Percentiles rank a stretch among this genome's conserved stretches.
phyloP scores from a whole-genome alignment of 352 stramenopile species.

The Phytophthora europaea region DNA sequence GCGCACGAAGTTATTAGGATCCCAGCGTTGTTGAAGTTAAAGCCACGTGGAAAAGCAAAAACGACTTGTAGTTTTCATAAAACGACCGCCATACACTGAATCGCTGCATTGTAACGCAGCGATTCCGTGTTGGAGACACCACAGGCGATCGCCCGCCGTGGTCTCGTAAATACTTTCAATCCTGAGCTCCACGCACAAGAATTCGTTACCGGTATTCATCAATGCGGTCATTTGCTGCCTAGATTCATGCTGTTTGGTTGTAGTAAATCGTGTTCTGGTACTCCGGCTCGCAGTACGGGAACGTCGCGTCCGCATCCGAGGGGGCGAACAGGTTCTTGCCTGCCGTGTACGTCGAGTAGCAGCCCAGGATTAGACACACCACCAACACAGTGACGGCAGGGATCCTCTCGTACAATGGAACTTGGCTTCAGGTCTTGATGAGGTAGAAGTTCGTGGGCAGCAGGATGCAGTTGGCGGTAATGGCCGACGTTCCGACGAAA shows the following conservation, averaged over 20 bases:
- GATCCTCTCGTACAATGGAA: conserved; percentile 49
- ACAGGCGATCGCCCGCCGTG: no score
- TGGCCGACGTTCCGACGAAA: conserved; percentile 50
- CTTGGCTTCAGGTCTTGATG: conserved; percentile 38
- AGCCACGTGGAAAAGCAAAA: conserved; percentile 1
- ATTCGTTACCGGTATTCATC: no score
- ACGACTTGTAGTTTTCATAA: conserved; percentile 6
- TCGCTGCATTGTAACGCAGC: not conserved
- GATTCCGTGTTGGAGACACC: not conserved
- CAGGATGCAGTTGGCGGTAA: conserved; percentile 36
- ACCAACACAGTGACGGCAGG: conserved; percentile 33
- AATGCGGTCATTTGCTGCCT: not conserved
- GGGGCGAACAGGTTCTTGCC: conserved; percentile 53
- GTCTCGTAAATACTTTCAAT: no score
- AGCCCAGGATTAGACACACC: conserved; percentile 40
- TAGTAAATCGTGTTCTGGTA: conserved; percentile 45
- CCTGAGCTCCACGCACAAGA: not conserved
- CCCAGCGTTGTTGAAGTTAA: conserved; percentile 17
- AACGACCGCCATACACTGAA: not conserved
- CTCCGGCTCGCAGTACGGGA: conserved; percentile 45
- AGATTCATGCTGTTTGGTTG: conserved; percentile 37
- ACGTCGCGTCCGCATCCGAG: conserved; percentile 22
- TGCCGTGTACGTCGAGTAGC: conserved; percentile 51
- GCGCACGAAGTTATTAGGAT: not conserved
- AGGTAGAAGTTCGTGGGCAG: conserved; percentile 47